phyloP scores from a whole-genome alignment of 495 filamentous ascomycete species.

The Trichoderma reesei region DNA sequence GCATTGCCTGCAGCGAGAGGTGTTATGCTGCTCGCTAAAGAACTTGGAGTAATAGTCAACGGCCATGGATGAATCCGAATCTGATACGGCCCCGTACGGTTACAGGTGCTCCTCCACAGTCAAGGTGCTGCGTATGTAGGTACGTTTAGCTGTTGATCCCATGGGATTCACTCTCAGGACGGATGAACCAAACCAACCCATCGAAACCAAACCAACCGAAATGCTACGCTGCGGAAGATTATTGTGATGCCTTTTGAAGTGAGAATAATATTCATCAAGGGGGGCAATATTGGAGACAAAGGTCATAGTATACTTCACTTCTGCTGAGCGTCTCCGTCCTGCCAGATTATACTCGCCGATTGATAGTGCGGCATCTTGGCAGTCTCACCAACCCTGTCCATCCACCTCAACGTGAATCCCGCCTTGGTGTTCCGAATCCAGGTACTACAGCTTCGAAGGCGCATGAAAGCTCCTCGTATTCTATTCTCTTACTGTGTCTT shows the following conservation, averaged over 20 bases:
- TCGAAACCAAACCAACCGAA: background rate
- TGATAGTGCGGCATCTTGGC: slow-evolving; percentile 8
- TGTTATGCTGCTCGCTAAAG: background rate
- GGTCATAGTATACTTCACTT: too few species aligned
- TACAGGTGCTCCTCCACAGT: too few species aligned
- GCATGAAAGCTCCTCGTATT: background rate
- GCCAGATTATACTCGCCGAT: background rate
- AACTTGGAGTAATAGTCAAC: background rate
- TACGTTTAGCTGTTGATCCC: too few species aligned
- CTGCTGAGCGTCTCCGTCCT: background rate
- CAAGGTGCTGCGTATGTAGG: too few species aligned
- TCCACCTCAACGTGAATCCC: background rate
- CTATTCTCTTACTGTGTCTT: too few species aligned
- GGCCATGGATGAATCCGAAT: background rate
- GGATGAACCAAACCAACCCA: too few species aligned
- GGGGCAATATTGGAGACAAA: too few species aligned
- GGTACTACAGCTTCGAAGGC: background rate
- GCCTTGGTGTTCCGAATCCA: background rate
- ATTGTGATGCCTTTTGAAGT: too few species aligned
- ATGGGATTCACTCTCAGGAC: too few species aligned
- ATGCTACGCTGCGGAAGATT: background rate
- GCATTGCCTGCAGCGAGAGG: background rate
- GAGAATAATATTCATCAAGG: too few species aligned
- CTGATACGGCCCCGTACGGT: background rate
- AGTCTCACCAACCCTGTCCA: slow-evolving; percentile 1